phyloP scores from a whole-genome alignment of 495 filamentous ascomycete genomes.

The Hyaloscypha variabilis region DNA sequence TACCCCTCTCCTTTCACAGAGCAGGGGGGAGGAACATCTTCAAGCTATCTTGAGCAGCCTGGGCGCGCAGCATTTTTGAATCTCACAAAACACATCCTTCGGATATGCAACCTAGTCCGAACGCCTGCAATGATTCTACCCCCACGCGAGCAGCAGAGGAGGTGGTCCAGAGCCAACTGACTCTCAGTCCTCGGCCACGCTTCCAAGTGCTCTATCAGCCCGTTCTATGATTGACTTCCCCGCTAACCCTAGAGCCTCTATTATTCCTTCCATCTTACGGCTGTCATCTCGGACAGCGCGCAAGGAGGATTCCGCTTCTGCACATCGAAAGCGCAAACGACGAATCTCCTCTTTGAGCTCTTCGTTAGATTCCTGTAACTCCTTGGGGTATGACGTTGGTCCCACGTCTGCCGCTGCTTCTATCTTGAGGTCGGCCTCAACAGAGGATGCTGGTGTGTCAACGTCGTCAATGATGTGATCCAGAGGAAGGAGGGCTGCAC shows the following conservation, averaged over 20 bases:
- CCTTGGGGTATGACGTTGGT: slow-evolving; percentile 3
- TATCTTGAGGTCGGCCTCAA: slow-evolving; percentile 8
- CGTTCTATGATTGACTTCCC: slow-evolving; percentile 23
- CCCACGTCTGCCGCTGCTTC: slow-evolving; percentile 1
- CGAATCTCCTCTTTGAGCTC: slow-evolving; percentile 27
- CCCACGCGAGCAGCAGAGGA: neutral
- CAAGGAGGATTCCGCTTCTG: slow-evolving; percentile 24
- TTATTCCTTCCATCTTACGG: slow-evolving; percentile 26
- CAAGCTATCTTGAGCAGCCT: neutral
- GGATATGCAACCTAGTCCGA: neutral
- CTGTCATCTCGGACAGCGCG: slow-evolving; percentile 25
- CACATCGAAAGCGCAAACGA: slow-evolving; percentile 25
- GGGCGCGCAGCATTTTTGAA: neutral
- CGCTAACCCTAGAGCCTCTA: slow-evolving; percentile 19
- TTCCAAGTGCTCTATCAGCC: slow-evolving; percentile 19
- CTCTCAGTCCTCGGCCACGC: slow-evolving; percentile 5
- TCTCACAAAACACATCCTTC: neutral
- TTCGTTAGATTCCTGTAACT: slow-evolving; percentile 9
- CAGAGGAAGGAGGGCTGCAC: neutral
- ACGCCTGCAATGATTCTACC: slow-evolving; percentile 1
- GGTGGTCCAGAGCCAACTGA: neutral
- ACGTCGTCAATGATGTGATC: neutral
- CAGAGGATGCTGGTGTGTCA: slow-evolving; percentile 3
- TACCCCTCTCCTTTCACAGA: neutral
- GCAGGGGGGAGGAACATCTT: neutral